A percentile compares a stretch with the other conserved stretches of the same genome.
Conservation (phyloP, 1,284 basidiomycete genomes). For the Moesziomyces sp. region DNA sequence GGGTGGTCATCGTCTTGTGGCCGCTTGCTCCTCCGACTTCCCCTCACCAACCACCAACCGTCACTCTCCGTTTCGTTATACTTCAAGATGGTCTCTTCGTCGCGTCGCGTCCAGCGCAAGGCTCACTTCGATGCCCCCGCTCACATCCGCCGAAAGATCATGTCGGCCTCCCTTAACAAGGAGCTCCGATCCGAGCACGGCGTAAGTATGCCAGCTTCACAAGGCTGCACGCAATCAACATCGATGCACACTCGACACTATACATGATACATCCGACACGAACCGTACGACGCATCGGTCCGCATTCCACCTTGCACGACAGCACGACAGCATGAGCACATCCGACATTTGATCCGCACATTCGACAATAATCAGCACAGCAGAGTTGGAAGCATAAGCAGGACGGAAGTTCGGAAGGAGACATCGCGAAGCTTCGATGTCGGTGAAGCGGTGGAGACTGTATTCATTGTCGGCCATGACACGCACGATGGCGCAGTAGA, state of each 20-base stretch:
- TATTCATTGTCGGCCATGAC: no score
- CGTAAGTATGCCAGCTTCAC: slow-evolving; percentile 73
- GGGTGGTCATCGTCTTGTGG: slow-evolving; percentile 5
- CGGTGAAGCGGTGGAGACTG: no score
- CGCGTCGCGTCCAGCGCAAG: slow-evolving; percentile 61
- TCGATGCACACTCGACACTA: neutral
- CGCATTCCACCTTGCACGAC: no score
- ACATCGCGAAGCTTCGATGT: no score
- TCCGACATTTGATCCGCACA: no score
- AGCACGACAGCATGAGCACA: neutral
- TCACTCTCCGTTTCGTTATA: slow-evolving; percentile 27
- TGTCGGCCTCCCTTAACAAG: slow-evolving; percentile 95
- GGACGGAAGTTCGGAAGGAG: no score
- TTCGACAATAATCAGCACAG: no score
- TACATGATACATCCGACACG: neutral
- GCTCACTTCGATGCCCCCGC: slow-evolving; percentile 65
- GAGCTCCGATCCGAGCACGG: slow-evolving; percentile 92
- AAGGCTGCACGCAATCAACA: slow-evolving; percentile 8
- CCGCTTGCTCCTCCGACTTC: slow-evolving; percentile 8
- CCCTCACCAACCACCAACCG: slow-evolving; percentile 18
- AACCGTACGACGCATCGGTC: neutral
- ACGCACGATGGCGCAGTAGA: no score
- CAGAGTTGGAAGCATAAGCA: no score
- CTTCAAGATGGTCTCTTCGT: slow-evolving; percentile 62
- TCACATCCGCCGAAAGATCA: slow-evolving; percentile 88